Conservation (phyloP, 371 early-diverging fungal genomes). For the Lichtheimia ornata region DNA sequence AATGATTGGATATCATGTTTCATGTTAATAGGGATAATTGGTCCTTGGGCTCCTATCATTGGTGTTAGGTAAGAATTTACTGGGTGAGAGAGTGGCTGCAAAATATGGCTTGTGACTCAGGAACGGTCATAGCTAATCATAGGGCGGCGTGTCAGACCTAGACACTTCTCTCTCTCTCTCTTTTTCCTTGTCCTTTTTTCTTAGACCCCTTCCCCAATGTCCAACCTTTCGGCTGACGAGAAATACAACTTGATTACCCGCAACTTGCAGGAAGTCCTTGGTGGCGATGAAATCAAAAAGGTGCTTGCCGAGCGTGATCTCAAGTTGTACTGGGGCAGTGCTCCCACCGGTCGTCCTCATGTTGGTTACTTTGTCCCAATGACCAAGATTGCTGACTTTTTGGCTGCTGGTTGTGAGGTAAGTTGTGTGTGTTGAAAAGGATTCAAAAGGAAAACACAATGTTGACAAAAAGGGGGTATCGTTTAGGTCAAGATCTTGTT, state of each 20-base stretch:
- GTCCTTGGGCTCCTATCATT: too few species aligned
- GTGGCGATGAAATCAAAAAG: slow-evolving; percentile 85
- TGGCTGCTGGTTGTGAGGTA: slow-evolving; percentile 81
- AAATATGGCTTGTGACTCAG: not conserved
- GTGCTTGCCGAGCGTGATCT: slow-evolving; percentile 90
- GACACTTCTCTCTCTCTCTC: not conserved
- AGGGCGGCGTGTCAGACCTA: too few species aligned
- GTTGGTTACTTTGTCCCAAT: slow-evolving; percentile 99
- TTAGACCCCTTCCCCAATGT: slow-evolving; percentile 25
- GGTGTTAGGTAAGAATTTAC: too few species aligned
- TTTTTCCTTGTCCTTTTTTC: not conserved
- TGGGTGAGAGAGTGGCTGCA: not conserved
- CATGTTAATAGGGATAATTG: too few species aligned
- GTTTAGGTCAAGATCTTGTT: slow-evolving; percentile 90
- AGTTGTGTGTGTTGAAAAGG: not conserved
- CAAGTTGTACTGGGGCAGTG: slow-evolving; percentile 99
- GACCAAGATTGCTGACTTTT: slow-evolving; percentile 98
- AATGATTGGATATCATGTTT: too few species aligned
- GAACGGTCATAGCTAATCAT: not conserved
- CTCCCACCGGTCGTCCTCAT: slow-evolving; percentile 98
- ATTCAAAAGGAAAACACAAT: not conserved
- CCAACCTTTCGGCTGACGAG: slow-evolving; percentile 60
- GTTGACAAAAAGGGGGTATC: not conserved
- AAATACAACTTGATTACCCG: slow-evolving; percentile 91
- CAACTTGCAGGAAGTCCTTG: slow-evolving; percentile 97